phyloP scores from a whole-genome alignment of 2,329 filamentous ascomycete genomes.

The Phaeosphaeriaceae sp. region DNA sequence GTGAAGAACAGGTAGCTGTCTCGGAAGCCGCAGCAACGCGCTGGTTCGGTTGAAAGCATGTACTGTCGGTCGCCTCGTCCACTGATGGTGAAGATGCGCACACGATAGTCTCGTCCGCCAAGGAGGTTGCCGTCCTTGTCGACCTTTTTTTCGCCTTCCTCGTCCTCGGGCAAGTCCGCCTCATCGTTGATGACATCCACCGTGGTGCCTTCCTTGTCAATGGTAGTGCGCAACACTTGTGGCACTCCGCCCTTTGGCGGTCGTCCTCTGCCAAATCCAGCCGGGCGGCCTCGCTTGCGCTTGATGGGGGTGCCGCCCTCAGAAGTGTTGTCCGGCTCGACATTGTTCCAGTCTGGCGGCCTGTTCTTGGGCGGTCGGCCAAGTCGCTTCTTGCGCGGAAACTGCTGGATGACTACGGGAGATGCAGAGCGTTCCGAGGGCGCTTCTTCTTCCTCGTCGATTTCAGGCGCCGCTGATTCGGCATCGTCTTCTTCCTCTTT shows the following conservation, averaged over 20 bases:
- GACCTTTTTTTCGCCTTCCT: conserved; percentile 90
- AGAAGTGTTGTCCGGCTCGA: conserved; percentile 56
- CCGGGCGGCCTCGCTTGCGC: conserved; percentile 58
- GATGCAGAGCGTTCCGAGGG: conserved; percentile 54
- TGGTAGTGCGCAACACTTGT: conserved; percentile 80
- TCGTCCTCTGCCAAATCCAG: conserved; percentile 71
- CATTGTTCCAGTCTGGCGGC: conserved; percentile 75
- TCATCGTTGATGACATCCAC: conserved; percentile 92
- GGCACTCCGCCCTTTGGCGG: conserved; percentile 73
- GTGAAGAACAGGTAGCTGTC: conserved; percentile 99
- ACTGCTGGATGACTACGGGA: conserved; percentile 61
- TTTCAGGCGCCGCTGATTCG: conserved; percentile 56
- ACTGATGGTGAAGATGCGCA: conserved; percentile 89
- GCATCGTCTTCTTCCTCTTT: conserved; percentile 55
- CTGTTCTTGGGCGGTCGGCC: conserved; percentile 86
- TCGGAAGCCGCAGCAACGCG: conserved; percentile 93
- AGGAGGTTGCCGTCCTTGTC: conserved; percentile 85
- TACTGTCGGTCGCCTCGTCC: conserved; percentile 86
- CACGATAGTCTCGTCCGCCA: conserved; percentile 89
- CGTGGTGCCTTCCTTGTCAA: conserved; percentile 93
- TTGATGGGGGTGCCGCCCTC: conserved; percentile 58
- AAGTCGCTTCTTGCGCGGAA: conserved; percentile 75
- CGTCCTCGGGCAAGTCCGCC: conserved; percentile 84
- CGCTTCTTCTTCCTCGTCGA: conserved; percentile 51
- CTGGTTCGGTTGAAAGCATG: conserved; percentile 98